These are phyloP conservation scores for Ophiosphaerella narmari DNA, from an alignment of 2,329 filamentous ascomycete species.

Conservation along the genomic window DNA sequence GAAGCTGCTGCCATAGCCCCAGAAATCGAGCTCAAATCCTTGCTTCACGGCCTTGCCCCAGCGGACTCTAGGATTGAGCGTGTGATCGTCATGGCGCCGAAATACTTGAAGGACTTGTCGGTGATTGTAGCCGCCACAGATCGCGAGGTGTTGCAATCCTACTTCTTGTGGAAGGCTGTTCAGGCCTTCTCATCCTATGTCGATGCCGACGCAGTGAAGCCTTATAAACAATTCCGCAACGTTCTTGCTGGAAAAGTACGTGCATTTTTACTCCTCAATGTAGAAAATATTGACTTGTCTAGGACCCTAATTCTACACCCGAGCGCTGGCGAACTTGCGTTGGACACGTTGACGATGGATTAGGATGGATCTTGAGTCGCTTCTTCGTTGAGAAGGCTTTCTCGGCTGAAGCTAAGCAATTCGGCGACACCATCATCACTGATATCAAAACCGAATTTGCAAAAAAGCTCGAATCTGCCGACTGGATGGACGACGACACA, in stretches of 20 bases:
- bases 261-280: neutral
- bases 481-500: slow-evolving; percentile 69
- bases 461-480: slow-evolving; percentile 61
- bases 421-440: slow-evolving; percentile 71
- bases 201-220: slow-evolving; percentile 63
- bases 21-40: slow-evolving; percentile 58
- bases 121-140: slow-evolving; percentile 59
- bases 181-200: slow-evolving; percentile 58
- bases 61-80: slow-evolving; percentile 55
- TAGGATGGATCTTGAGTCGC: slow-evolving; percentile 71
- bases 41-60: slow-evolving; percentile 60
- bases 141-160: slow-evolving; percentile 63
- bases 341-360: slow-evolving; percentile 58
- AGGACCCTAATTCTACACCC: slow-evolving; percentile 63
- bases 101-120: slow-evolving; percentile 64
- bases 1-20: slow-evolving; percentile 62
- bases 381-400: slow-evolving; percentile 74
- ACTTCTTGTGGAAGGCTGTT: slow-evolving; percentile 68
- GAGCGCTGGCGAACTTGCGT: slow-evolving; percentile 73
- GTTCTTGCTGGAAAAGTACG: slow-evolving; percentile 60
- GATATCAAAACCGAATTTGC: slow-evolving; percentile 72
- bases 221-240: slow-evolving; percentile 65
- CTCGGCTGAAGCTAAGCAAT: slow-evolving; percentile 66
- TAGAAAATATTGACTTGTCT: slow-evolving; percentile 16
- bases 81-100: slow-evolving; percentile 64